Conservation (phyloP, 257 asterid species). For the Capsicum chinense region DNA sequence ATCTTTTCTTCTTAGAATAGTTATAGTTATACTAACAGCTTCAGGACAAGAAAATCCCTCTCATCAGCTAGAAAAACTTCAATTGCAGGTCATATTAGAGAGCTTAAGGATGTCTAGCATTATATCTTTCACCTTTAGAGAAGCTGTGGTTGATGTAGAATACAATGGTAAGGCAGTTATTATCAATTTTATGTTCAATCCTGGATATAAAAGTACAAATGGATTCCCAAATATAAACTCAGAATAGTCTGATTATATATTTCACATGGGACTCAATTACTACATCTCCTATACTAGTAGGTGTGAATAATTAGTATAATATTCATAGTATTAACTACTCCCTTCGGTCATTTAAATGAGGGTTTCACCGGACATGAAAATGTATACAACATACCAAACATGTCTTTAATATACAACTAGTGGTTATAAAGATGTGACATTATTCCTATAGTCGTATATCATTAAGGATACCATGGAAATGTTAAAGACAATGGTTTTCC, state of each 20-base stretch:
- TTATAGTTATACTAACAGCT: constrained; percentile 11
- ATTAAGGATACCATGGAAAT: neutral
- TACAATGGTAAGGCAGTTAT: constrained; percentile 57
- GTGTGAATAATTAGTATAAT: neutral
- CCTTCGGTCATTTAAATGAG: neutral
- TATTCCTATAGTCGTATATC: neutral
- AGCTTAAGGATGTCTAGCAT: constrained; percentile 91
- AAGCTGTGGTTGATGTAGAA: constrained; percentile 89
- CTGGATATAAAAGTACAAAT: neutral
- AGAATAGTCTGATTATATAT: neutral
- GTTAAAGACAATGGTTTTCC: neutral
- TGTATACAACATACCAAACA: neutral
- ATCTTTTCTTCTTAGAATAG: neutral
- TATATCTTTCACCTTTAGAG: constrained; percentile 90
- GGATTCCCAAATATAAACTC: neutral
- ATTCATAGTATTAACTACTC: neutral
- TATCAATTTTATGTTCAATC: neutral
- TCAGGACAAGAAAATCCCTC: neutral
- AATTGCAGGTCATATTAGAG: constrained; percentile 70
- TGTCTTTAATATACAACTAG: neutral
- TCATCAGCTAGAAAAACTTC: constrained; percentile 2
- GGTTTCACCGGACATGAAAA: neutral
- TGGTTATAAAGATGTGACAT: neutral
- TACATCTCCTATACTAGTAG: neutral
- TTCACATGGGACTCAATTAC: neutral